These are phyloP conservation scores for Sordariomycetes sp. DNA, from an alignment of 2,329 filamentous ascomycete species.

Conservation along the genomic window DNA sequence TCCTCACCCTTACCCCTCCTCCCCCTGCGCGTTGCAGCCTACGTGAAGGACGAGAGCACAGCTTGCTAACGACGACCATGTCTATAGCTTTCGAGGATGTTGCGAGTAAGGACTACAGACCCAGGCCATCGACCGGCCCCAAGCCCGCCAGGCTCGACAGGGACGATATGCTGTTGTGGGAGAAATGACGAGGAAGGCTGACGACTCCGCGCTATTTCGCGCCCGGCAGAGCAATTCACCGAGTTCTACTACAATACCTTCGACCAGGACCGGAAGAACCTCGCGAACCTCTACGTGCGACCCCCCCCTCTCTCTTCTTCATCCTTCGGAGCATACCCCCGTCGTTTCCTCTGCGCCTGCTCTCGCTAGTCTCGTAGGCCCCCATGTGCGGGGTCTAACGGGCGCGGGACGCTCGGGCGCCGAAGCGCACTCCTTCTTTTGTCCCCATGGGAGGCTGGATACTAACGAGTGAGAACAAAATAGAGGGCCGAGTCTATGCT, in stretches of 20 bases:
- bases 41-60: neutral
- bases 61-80: neutral
- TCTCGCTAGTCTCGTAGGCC: neutral
- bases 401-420: neutral
- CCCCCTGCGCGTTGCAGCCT: neutral
- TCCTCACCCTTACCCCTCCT: neutral
- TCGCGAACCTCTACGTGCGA: constrained; percentile 70
- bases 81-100: neutral
- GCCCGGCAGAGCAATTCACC: constrained; percentile 64
- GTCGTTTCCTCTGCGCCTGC: neutral
- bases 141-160: neutral
- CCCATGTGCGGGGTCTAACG: neutral
- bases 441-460: neutral
- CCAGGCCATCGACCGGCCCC: neutral
- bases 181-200: neutral
- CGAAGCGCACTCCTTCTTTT: neutral
- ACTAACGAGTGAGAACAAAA: constrained; percentile 3
- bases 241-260: constrained; percentile 85
- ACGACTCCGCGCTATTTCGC: neutral
- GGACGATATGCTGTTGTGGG: neutral
- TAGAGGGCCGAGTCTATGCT: constrained; percentile 80
- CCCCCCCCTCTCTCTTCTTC: neutral
- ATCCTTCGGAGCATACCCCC: neutral
- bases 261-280: constrained; percentile 52
- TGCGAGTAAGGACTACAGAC: neutral